These are phyloP conservation scores for Phytopythium boreale DNA, from an alignment of 352 stramenopile species.

Conservation along the genomic window DNA sequence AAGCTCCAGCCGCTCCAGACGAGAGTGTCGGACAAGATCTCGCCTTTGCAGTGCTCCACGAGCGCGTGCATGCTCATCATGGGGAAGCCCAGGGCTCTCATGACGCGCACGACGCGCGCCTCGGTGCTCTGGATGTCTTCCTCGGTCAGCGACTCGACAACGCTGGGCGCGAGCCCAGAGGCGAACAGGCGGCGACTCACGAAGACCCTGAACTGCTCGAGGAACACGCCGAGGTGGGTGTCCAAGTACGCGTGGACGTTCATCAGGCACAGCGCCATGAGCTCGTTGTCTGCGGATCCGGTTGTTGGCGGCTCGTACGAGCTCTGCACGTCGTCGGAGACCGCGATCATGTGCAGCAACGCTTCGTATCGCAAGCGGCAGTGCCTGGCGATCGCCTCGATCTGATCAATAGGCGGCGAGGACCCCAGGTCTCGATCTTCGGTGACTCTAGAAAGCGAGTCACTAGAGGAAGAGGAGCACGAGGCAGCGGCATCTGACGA, in stretches of 20 bases:
- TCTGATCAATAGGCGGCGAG: neutral
- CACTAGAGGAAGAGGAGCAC: neutral
- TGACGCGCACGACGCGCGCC: slow-evolving; percentile 20
- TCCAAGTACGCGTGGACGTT: slow-evolving; percentile 67
- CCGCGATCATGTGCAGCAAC: slow-evolving; percentile 2
- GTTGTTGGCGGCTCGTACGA: slow-evolving; percentile 16
- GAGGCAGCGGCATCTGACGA: neutral
- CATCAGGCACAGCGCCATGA: slow-evolving; percentile 57
- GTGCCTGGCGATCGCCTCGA: neutral
- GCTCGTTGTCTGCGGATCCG: slow-evolving; percentile 26
- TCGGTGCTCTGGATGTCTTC: slow-evolving; percentile 4
- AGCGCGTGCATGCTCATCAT: slow-evolving; percentile 28
- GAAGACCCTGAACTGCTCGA: slow-evolving; percentile 8
- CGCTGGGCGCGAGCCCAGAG: neutral
- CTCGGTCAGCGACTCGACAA: neutral
- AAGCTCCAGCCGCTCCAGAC: slow-evolving; percentile 44
- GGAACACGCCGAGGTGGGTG: slow-evolving; percentile 24
- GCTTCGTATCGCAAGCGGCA: slow-evolving; percentile 1
- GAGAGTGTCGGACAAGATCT: slow-evolving; percentile 20
- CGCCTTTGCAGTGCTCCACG: slow-evolving; percentile 16
- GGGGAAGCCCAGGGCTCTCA: slow-evolving; percentile 45
- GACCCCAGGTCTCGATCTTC: neutral
- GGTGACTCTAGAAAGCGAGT: neutral
- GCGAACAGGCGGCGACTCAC: neutral
- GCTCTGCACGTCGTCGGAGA: slow-evolving; percentile 10